Conservation (phyloP, 371 early-diverging fungal genomes). For the Mortierella sp. region DNA sequence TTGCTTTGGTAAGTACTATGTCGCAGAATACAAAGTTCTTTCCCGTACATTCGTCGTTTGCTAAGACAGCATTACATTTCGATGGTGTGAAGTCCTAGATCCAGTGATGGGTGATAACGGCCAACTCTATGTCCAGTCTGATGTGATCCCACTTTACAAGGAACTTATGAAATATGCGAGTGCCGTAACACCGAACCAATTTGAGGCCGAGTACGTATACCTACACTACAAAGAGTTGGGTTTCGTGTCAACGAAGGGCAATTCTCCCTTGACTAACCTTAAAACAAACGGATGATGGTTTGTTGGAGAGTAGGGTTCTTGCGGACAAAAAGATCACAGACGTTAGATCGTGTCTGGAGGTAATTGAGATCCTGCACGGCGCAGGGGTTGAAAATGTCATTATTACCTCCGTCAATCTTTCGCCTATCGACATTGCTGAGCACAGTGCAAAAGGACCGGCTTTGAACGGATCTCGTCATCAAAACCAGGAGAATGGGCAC, state of each 20-base stretch:
- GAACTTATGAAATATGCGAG: constrained; percentile 75
- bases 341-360: constrained; percentile 61
- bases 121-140: constrained; percentile 83
- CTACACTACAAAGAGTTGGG: no score
- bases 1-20: constrained; percentile 61
- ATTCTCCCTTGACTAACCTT: no score
- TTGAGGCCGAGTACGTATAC: constrained; percentile 83
- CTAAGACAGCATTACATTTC: not conserved
- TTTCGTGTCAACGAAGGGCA: not conserved
- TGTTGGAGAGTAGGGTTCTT: constrained; percentile 59
- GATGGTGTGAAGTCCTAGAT: constrained; percentile 74
- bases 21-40: no score
- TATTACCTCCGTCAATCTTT: constrained; percentile 73
- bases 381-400: constrained; percentile 78
- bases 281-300: not conserved
- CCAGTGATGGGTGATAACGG: constrained; percentile 96
- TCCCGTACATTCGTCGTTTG: no score
- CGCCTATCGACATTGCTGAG: constrained; percentile 51
- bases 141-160: constrained; percentile 84
- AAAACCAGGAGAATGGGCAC: not conserved
- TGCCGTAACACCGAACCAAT: constrained; percentile 92
- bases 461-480: not conserved
- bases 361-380: constrained; percentile 72
- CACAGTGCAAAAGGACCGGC: not conserved
- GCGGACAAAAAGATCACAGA: constrained; percentile 69